These are phyloP conservation scores for Endocladia muricata DNA, from an alignment of 31 red algal genomes.

Conservation along the genomic window DNA sequence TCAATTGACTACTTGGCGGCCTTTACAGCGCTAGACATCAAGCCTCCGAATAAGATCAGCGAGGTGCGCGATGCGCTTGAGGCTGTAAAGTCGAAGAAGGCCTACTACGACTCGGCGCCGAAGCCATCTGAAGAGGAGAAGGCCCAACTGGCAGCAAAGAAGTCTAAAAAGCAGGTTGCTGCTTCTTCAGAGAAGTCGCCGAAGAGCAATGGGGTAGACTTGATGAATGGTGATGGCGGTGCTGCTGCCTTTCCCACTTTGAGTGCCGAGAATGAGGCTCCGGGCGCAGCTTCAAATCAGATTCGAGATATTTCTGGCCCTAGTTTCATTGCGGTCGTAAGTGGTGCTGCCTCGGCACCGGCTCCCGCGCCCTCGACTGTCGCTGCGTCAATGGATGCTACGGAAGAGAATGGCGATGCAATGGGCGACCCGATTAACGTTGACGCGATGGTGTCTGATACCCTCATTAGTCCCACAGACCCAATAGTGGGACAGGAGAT, in stretches of 20 bases:
- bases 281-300: no score
- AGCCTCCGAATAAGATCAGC: constrained; percentile 66
- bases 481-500: no score
- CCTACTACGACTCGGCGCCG: constrained; percentile 77
- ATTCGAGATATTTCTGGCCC: no score
- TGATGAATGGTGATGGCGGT: constrained; percentile 28
- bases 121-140: constrained; percentile 66
- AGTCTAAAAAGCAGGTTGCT: not conserved
- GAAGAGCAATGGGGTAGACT: constrained; percentile 8
- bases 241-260: constrained; percentile 53
- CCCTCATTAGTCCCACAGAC: no score
- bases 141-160: constrained; percentile 25
- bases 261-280: not conserved
- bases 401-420: no score
- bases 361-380: no score
- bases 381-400: no score
- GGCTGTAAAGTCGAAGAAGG: constrained; percentile 61
- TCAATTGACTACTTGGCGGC: constrained; percentile 80
- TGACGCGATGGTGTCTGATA: no score
- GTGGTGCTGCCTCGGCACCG: no score
- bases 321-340: no score
- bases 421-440: no score
- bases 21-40: constrained; percentile 66
- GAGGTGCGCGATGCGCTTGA: constrained; percentile 68
- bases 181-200: constrained; percentile 13